Percentiles rank a stretch among this genome's conserved stretches.
phyloP scores from a whole-genome alignment of 2,329 filamentous ascomycete species.

The Delphinella strobiligena region DNA sequence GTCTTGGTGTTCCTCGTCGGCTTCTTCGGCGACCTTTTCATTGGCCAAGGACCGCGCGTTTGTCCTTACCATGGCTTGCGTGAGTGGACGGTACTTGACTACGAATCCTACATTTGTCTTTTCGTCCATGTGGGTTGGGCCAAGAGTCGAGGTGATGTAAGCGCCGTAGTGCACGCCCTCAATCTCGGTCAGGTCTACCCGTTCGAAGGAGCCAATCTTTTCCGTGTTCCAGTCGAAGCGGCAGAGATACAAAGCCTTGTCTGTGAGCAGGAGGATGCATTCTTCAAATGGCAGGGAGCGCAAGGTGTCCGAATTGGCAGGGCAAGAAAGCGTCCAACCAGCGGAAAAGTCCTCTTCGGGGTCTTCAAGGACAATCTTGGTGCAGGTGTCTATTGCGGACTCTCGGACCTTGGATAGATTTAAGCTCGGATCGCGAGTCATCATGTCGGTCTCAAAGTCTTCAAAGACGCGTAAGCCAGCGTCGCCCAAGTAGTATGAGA shows the following conservation, averaged over 20 bases:
- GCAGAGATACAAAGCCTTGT: conserved; percentile 75
- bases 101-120: conserved; percentile 73
- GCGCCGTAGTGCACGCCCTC: conserved; percentile 64
- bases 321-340: conserved; percentile 80
- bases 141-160: conserved; percentile 83
- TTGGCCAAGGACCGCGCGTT: conserved; percentile 70
- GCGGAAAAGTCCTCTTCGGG: conserved; percentile 74
- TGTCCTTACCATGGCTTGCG: conserved; percentile 59
- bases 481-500: conserved; percentile 87
- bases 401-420: conserved; percentile 76
- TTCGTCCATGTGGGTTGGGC: conserved; percentile 60
- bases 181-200: conserved; percentile 65
- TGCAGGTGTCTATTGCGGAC: conserved; percentile 78
- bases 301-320: conserved; percentile 54
- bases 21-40: conserved; percentile 33
- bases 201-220: conserved; percentile 85
- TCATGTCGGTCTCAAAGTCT: conserved; percentile 89
- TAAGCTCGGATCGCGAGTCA: conserved; percentile 80
- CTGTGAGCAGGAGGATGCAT: conserved; percentile 74
- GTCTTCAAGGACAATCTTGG: conserved; percentile 70
- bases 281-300: conserved; percentile 71
- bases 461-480: conserved; percentile 77
- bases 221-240: conserved; percentile 91
- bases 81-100: conserved; percentile 61
- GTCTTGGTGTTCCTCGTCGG: conserved; percentile 16